A percentile compares a stretch with the other conserved stretches of the same genome.
These are phyloP conservation scores for Globisporangium carolinianum DNA, from an alignment of 352 stramenopile genomes.

Conservation along the genomic window DNA sequence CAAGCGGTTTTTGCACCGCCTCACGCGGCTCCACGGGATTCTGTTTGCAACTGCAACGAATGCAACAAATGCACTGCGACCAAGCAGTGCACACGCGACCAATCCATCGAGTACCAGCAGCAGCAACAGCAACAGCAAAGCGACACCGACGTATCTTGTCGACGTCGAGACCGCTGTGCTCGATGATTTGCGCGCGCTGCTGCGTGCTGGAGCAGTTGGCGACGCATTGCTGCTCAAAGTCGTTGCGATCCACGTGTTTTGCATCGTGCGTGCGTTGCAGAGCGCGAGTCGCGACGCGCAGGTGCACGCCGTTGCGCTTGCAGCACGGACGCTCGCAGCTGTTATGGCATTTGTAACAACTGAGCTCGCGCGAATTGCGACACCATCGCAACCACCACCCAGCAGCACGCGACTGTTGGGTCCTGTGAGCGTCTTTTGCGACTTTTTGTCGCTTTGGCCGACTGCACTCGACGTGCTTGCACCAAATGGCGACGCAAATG, in stretches of 20 bases:
- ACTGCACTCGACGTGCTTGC: conserved; percentile 32
- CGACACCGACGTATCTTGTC: conserved; percentile 30
- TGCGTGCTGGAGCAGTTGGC: conserved; percentile 54
- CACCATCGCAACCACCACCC: background rate
- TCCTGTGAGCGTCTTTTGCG: conserved; percentile 56
- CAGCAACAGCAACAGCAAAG: background rate
- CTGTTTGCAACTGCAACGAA: conserved; percentile 54
- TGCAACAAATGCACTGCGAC: too few relatives aligned
- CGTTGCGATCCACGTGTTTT: conserved; percentile 77
- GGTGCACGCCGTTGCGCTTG: conserved; percentile 38
- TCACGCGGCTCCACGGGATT: conserved; percentile 82
- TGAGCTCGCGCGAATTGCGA: background rate
- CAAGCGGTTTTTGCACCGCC: conserved; percentile 83
- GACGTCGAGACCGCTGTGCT: conserved; percentile 67
- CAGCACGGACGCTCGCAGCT: conserved; percentile 29
- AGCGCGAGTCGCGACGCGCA: conserved; percentile 7
- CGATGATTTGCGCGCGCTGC: conserved; percentile 46
- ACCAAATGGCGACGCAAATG: conserved; percentile 7
- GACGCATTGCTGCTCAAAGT: conserved; percentile 76
- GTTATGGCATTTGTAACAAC: conserved; percentile 45
- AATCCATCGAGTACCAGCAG: too few relatives aligned
- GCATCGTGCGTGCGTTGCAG: conserved; percentile 29
- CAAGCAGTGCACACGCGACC: too few relatives aligned
- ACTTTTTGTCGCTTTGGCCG: conserved; percentile 51
- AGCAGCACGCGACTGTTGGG: conserved; percentile 35